Evolutionary conservation across 257 asterid species (phyloP), one percentile per base, ranked within the genome.

Genomic region (Jasminum sambac): DNA sequence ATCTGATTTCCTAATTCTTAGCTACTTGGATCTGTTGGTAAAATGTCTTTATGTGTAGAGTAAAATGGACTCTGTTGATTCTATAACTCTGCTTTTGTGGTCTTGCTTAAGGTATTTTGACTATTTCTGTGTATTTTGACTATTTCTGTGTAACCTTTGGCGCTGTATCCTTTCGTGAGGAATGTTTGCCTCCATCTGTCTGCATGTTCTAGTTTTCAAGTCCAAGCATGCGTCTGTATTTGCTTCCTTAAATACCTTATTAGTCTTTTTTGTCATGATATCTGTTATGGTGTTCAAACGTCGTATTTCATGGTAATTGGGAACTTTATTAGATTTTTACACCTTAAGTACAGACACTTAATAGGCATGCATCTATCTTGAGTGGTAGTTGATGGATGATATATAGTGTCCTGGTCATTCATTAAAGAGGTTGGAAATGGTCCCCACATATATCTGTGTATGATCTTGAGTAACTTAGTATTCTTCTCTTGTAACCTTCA

Each of bases 1-100:
- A 66, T 23, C 68, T 12, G 60, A 40, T 71, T 63, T 8, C 26
- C 25, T 42, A 48, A 17, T 62, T 74, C 42, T 8, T 3, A 19
- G 36, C 42, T 11, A 25, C 43, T 55, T 30, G 48, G 19, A 30
- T 64, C 26, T 17, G 41, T 60, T 42, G 59, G 38, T 57, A 55
- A 60, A 19, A 43, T 66, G 30, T 61, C 11, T 44, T 41, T 78
- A 60, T 44, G 67, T 65, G 43, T 30, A 36, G 37, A 40, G 26
- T n/a, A 1, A 37, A 40, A 30, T 57, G 25, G 57, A n/a, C 19
- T 2, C 2, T 46, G 57, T 13, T 46, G 23, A 30, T 4, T 30
- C 2, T 30, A 30, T 30, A 16, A 16, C 2, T 17, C 11, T 14
- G 21, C 9, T 46, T 7, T 2, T 46, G 24, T 46, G 57, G 11